Percentiles rank a stretch among this genome's conserved stretches.
phyloP scores from a whole-genome alignment of 164 flowering plant species.

The Liquidambar formosana region DNA sequence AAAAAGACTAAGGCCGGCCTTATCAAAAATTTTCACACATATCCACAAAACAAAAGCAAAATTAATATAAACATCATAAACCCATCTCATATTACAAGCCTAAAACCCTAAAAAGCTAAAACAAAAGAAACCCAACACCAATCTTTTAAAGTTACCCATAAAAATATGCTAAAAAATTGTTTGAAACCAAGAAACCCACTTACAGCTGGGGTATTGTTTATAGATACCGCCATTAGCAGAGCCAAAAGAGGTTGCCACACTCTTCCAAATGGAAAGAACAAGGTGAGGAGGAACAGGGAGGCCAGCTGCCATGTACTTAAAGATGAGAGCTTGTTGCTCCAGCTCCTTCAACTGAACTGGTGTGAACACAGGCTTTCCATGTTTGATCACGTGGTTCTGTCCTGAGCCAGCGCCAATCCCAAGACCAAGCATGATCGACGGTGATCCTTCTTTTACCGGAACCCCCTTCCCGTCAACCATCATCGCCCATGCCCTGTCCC shows the following conservation, averaged over 20 bases:
- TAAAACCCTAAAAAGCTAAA: not conserved
- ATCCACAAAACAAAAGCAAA: not conserved
- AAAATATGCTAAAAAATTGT: not conserved
- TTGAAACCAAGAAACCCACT: not conserved
- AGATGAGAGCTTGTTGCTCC: constrained; percentile 23
- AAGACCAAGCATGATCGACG: constrained; percentile 26
- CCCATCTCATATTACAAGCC: not conserved
- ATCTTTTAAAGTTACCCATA: not conserved
- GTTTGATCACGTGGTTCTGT: constrained; percentile 4
- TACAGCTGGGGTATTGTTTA: constrained; percentile 22
- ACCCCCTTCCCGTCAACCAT: constrained; percentile 9
- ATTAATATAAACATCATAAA: not conserved
- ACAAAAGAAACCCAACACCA: not conserved
- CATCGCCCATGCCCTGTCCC: constrained; percentile 3
- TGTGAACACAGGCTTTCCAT: constrained; percentile 18
- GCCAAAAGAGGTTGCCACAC: constrained; percentile 19
- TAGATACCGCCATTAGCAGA: constrained; percentile 3
- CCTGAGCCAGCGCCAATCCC: constrained; percentile 20
- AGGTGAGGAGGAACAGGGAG: constrained; percentile 30
- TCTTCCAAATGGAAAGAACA: constrained; percentile 28
- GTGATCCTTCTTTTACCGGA: constrained; percentile 10
- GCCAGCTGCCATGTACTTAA: constrained; percentile 20
- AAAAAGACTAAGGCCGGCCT: not conserved
- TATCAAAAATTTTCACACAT: not conserved
- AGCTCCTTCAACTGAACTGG: constrained; percentile 32